Base-by-base conservation (phyloP, 805 yeast species). In the Wickerhamiella kurtzmanii region DNA sequence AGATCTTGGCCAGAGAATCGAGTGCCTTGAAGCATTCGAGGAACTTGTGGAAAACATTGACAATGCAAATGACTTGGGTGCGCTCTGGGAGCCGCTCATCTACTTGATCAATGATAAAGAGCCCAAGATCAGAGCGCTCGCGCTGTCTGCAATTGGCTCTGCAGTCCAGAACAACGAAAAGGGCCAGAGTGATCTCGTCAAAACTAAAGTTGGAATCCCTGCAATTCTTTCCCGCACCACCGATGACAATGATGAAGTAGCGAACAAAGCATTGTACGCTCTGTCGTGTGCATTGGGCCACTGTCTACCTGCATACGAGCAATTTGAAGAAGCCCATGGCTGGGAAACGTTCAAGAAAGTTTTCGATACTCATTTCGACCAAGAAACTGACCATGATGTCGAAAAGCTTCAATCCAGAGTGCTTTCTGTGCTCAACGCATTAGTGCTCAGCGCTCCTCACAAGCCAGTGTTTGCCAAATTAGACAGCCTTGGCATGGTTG, bases 41-140 rank as follows among this genome's bases (percentile, higher is more conserved):
- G 86, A 88, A 89, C 69, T 89, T 44, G 80, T 92, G 43, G 97
- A 89, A 60, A 87, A 87, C 58, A 64, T 89, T 50, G 97, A 92
- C 63, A 92, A 92, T 62, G 97, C 97, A 20, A 88, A 89, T 64
- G 86, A 86, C 58, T 79, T 89, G 54, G 89, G 83, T 53, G 82
- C 81, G 56, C 71, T 87, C 52, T 92, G 97, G 98, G 76, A 72
- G 19, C 69, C 79, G 2, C 61, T 88, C 39, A 67, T 86, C n/a
- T 73, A 74, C 45, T 66, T 87, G 44, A 65, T 67, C 25, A 66
- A 66, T 32, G 64, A 67, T 4, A 66, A 67, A 2, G 67, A 66
- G 2, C 56, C 63, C 2, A 70, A 68, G 16, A 62, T 89, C 28
- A 70, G 78, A 48, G 66, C 73, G 6, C 67, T 69, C 47, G 81